Conservation (phyloP, 1,284 basidiomycete genomes). For the Sporisorium graminicola region DNA sequence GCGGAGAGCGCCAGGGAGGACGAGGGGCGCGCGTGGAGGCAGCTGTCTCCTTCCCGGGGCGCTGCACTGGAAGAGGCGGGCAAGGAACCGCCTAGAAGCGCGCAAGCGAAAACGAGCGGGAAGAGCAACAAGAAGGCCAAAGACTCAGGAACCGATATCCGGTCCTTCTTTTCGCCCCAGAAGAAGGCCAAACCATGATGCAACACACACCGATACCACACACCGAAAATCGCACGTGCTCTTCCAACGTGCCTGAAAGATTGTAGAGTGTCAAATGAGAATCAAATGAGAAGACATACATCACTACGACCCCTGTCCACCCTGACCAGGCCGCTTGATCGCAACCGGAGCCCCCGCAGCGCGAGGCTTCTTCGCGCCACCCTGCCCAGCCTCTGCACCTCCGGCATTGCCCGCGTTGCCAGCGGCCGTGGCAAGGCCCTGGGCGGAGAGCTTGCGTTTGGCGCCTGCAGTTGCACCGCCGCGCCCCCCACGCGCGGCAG, state of each 20-base stretch:
- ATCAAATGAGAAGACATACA: background rate
- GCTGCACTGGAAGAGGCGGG: background rate
- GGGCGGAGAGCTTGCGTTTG: slow-evolving; percentile 44
- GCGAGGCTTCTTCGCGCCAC: slow-evolving; percentile 38
- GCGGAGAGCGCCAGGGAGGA: slow-evolving; percentile 11
- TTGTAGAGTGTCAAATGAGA: background rate
- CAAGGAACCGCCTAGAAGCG: slow-evolving; percentile 1
- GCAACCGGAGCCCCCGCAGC: slow-evolving; percentile 35
- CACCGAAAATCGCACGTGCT: background rate
- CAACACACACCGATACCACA: background rate
- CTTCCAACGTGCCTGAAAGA: background rate
- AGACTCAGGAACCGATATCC: slow-evolving; percentile 23
- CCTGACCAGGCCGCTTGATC: slow-evolving; percentile 16
- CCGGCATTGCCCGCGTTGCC: background rate
- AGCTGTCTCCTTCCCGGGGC: slow-evolving; percentile 9
- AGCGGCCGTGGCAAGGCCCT: slow-evolving; percentile 24
- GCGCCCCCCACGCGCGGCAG: slow-evolving; percentile 36
- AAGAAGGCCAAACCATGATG: slow-evolving; percentile 11
- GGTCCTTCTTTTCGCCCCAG: slow-evolving; percentile 39
- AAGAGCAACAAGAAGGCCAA: slow-evolving; percentile 4
- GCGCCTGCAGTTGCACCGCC: slow-evolving; percentile 36
- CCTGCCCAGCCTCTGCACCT: slow-evolving; percentile 14
- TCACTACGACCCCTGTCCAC: slow-evolving; percentile 3
- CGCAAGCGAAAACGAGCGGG: background rate
- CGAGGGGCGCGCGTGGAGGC: slow-evolving; percentile 17